Evolutionary conservation across 2,329 filamentous ascomycete species (phyloP), one percentile per base, ranked within the genome.

Genomic region (Monilinia vaccinii-corymbosi): DNA sequence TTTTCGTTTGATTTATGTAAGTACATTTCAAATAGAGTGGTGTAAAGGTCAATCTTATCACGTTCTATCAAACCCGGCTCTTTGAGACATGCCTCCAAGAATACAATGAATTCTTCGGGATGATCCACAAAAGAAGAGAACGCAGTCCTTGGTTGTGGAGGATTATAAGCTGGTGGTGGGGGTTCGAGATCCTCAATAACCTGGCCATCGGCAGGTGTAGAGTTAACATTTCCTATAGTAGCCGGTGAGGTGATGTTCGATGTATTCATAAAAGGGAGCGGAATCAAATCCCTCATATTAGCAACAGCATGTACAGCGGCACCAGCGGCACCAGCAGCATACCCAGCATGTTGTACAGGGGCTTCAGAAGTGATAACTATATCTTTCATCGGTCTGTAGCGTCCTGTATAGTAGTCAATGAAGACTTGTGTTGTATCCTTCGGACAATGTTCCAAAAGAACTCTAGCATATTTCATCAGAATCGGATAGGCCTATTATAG

Each of bases 61-160:
- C 84, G 81, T 40, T 88, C 79, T 23, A 84, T 84, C n/a, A 96
- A 74, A 25, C 82, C 80, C 23, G 85, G 78, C 61, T 91, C 86
- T 53, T 85, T 77, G 6, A 96, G 81, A 62, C 93, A 92, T 6
- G 91, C 91, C 74, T 99, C 93, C 0, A 99, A 79, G 71, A 99
- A 99, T 18, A 85, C 78, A 63, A 97, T 93, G 68, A 99, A 97
- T 69, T 97, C 86, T 61, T 92, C 84, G 0, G 94, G 83, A 70
- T 97, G 92, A 69, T 97, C 93, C 62, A 99, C 92, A 69, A 99
- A 99, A 0, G 90, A 93, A 1, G 94, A 97, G 69, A 99, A 99
- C 0, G 94, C 93, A 1, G 87, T 91, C 62, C 93, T 80, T 6
- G 94, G 93, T 61, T 87, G 88, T 0, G 94, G 93, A 2, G 88